Conservation (phyloP, 345 rosid species). For the Sisymbrium altissimum region DNA sequence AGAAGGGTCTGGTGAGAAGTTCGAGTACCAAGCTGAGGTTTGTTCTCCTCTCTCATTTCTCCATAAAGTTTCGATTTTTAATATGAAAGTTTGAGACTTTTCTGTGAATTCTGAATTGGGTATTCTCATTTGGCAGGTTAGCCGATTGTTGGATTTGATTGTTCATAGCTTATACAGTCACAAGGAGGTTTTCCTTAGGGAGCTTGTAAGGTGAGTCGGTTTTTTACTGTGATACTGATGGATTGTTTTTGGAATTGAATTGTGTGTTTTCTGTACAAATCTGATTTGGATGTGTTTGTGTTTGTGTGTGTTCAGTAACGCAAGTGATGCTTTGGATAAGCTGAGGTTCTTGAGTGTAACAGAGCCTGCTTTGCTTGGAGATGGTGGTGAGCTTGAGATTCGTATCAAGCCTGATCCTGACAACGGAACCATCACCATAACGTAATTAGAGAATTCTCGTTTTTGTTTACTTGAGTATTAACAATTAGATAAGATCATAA, state of each 20-base stretch:
- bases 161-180: slow-evolving; percentile 81
- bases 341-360: slow-evolving; percentile 92
- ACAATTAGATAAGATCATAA: background rate
- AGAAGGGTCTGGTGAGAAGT: slow-evolving; percentile 81
- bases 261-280: background rate
- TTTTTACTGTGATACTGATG: no score
- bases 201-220: slow-evolving; percentile 77
- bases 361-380: slow-evolving; percentile 85
- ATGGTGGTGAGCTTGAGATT: slow-evolving; percentile 86
- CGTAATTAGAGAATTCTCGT: slow-evolving; percentile 35
- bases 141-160: slow-evolving; percentile 76
- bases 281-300: slow-evolving; percentile 19
- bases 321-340: slow-evolving; percentile 99
- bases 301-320: slow-evolving; percentile 59
- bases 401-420: slow-evolving; percentile 87
- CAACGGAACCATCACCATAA: slow-evolving; percentile 80
- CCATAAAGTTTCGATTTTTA: background rate
- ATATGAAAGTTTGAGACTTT: background rate
- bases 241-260: background rate
- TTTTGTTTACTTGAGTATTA: background rate
- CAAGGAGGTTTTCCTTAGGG: slow-evolving; percentile 85
- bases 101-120: background rate
- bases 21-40: slow-evolving; percentile 99
- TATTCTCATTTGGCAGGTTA: slow-evolving; percentile 52
- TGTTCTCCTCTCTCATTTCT: slow-evolving; percentile 23